Percentiles rank a stretch among this genome's conserved stretches.
These are phyloP conservation scores for Termitomyces sp. DNA, from an alignment of 768 basidiomycete species.

Conservation along the genomic window DNA sequence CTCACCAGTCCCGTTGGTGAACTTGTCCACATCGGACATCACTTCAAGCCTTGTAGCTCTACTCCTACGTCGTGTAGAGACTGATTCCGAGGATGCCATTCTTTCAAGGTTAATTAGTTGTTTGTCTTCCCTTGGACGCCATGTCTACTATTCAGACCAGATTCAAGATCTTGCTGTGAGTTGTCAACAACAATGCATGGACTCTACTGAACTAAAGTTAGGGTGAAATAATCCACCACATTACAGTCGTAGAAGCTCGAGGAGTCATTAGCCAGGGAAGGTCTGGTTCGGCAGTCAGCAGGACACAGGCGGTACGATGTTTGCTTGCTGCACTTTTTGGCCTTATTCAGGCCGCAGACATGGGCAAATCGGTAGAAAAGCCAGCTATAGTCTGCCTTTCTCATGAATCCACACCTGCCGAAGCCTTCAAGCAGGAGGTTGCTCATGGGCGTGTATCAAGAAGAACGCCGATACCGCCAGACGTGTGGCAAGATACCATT, in stretches of 20 bases:
- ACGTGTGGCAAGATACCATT: constrained; percentile 89
- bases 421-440: constrained; percentile 22
- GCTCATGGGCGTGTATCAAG: constrained; percentile 37
- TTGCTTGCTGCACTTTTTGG: constrained; percentile 67
- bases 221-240: constrained; percentile 74
- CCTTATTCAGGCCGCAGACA: constrained; percentile 60
- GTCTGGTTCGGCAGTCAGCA: constrained; percentile 25
- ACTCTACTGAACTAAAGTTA: constrained; percentile 12
- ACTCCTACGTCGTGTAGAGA: constrained; percentile 62
- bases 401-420: constrained; percentile 15
- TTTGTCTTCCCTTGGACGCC: constrained; percentile 79
- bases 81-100: constrained; percentile 58
- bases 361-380: constrained; percentile 26
- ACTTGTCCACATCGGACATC: constrained; percentile 87
- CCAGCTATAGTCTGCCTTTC: constrained; percentile 5
- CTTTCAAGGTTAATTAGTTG: constrained; percentile 67
- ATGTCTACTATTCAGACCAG: constrained; percentile 95
- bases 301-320: constrained; percentile 64
- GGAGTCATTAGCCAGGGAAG: constrained; percentile 40
- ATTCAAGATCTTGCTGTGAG: constrained; percentile 81
- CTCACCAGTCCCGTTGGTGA: constrained; percentile 77
- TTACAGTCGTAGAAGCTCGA: constrained; percentile 65
- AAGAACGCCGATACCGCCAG: constrained; percentile 66
- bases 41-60: constrained; percentile 72
- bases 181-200: not conserved